phyloP scores from a whole-genome alignment of 495 filamentous ascomycete genomes.

The Podospora pseudoanserina region DNA sequence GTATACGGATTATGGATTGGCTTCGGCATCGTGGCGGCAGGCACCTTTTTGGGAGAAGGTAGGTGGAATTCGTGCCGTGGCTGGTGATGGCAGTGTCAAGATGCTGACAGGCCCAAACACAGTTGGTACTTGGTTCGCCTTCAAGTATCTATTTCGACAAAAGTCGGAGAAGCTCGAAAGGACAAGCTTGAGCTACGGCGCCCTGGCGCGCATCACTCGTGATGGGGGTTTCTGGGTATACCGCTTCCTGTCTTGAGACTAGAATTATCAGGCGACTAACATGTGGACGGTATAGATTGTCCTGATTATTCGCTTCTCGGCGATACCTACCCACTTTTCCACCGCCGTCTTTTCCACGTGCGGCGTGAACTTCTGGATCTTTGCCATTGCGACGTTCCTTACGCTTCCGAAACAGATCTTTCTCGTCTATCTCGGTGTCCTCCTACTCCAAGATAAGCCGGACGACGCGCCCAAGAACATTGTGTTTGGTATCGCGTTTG shows the following conservation, averaged over 20 bases:
- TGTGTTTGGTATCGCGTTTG: constrained; percentile 25
- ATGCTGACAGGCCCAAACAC: constrained; percentile 9
- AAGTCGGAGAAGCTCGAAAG: constrained; percentile 29
- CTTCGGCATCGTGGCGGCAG: constrained; percentile 32
- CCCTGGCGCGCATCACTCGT: constrained; percentile 27
- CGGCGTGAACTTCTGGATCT: constrained; percentile 33
- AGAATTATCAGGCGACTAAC: neutral
- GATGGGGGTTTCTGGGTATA: constrained; percentile 30
- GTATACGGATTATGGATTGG: constrained; percentile 34
- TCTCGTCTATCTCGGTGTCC: constrained; percentile 35
- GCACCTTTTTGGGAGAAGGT: constrained; percentile 32
- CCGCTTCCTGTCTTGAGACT: neutral
- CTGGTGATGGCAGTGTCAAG: neutral
- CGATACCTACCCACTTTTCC: constrained; percentile 33
- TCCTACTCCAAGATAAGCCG: constrained; percentile 22
- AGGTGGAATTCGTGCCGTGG: neutral
- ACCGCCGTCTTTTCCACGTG: constrained; percentile 37
- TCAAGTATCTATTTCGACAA: constrained; percentile 25
- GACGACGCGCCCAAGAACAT: constrained; percentile 29
- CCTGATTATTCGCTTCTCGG: constrained; percentile 33
- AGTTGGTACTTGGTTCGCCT: constrained; percentile 29
- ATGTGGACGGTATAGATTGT: constrained; percentile 20
- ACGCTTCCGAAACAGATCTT: constrained; percentile 36
- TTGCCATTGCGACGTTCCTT: constrained; percentile 32
- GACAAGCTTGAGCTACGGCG: constrained; percentile 33